Percentiles rank a stretch among this genome's conserved stretches.
Evolutionary conservation across 148 eudicot species (phyloP).

Genomic region (Euryodendron excelsum): DNA sequence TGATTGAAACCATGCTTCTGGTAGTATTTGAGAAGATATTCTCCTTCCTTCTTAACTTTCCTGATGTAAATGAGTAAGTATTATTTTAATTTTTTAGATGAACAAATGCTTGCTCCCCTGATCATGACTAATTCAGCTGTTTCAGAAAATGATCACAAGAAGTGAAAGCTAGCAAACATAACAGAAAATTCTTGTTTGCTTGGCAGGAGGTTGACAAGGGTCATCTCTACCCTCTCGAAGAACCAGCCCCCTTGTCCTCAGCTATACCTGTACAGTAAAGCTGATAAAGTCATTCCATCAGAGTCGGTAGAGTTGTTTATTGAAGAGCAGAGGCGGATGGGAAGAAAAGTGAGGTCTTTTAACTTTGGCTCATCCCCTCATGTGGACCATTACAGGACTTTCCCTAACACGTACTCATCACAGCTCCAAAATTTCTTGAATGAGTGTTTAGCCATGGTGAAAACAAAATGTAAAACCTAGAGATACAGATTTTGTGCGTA

Average conservation of each 20-base stretch:
- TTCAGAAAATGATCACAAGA: not conserved
- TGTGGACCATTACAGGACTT: constrained; percentile 86
- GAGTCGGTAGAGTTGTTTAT: constrained; percentile 64
- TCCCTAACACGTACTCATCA: constrained; percentile 58
- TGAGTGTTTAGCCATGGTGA: constrained; percentile 31
- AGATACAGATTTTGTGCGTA: not conserved
- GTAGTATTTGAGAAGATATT: constrained; percentile 66
- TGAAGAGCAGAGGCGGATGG: constrained; percentile 61
- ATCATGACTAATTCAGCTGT: not conserved
- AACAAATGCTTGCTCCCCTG: not conserved
- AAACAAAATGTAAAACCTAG: constrained; percentile 12
- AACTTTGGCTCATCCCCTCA: constrained; percentile 85
- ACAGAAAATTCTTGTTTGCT: constrained; percentile 11
- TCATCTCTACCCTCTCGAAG: constrained; percentile 43
- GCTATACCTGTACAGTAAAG: constrained; percentile 90
- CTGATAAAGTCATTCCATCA: constrained; percentile 76
- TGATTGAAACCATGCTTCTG: constrained; percentile 49
- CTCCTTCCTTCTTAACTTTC: constrained; percentile 57
- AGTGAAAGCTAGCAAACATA: not conserved
- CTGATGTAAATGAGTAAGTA: constrained; percentile 66
- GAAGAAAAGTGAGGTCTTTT: constrained; percentile 54
- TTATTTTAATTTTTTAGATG: constrained; percentile 13
- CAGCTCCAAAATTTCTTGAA: constrained; percentile 56
- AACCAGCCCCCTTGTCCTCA: constrained; percentile 83
- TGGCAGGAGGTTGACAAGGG: constrained; percentile 60